Base-by-base conservation (phyloP, 768 basidiomycete genomes). In the Kondoa subrosea region DNA sequence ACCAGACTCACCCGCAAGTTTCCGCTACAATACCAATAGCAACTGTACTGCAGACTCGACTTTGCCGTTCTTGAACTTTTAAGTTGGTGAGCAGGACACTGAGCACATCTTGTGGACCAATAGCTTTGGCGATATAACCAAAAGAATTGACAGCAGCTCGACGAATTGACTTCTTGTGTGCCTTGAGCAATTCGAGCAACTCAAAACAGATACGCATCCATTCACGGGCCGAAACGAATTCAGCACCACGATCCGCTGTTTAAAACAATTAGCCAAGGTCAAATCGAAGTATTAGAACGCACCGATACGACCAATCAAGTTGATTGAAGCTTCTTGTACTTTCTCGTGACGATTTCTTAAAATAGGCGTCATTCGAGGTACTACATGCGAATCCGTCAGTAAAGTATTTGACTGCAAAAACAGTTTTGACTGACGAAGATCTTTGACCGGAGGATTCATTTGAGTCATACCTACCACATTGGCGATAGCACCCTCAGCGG, bases 171-270 rank as follows among this genome's bases (percentile, higher is more conserved):
- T 96, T 96, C 81, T 99, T 99, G 81, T 99, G 95, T 8, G 95
- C 95, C 77, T 97, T 97, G 74, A 97, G 83, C 29, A 99, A 82
- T 75, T 97, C 95, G 63, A 99, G 83, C 34, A 99, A 80, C 76
- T 99, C 95, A 78, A 99, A 97, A 77, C 95, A 97, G 75, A 99
- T 97, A 75, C 95, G 87, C 95, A 99, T 99, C 95, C 93, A 97
- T 78, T 99, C 95, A 74, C 95, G 85, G 12, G 95, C 93, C 17
- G 95, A 92, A 0, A 99, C 93, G 70, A 90, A 96, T 78, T 97
- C 95, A 26, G 95, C 93, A 66, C 95, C 95, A 78, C 95, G 91
- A 84, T 99, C 95, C 67, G 95, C 93, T 82, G 66, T 26, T 40
- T 17, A 50, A 56, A 62, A 56, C 40, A 40, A 34, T 66, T 56